Base-by-base conservation (phyloP, 1,284 basidiomycete species). In the Trichosporon asahii region DNA sequence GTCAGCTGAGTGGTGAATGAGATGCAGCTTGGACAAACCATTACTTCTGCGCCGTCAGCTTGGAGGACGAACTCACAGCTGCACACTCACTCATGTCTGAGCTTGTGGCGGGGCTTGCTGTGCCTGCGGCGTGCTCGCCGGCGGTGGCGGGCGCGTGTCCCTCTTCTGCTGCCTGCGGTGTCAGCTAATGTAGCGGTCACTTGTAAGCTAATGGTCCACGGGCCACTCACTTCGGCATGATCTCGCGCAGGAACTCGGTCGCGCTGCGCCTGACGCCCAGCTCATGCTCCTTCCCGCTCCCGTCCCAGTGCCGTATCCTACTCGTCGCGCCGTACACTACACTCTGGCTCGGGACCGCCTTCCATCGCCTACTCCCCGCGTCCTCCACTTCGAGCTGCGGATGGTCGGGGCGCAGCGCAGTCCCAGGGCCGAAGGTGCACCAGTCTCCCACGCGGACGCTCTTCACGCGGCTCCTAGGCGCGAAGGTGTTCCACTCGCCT, bases 191-290 rank as follows among this genome's bases (percentile, higher is more conserved):
- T n/a, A 2, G 4, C 23, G 6, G 2, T 25, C 8, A 2, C 4
- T 7, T 9, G 5, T 27, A 4, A 55, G 53, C 9, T 18, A n/a
- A n/a, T n/a, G 4, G 3, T 25, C 18, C 8, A 3, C 11, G 18
- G 53, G 29, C 55, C 12, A 73, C 80, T 70, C 64, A 94, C 85
- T 94, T 95, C 66, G 93, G 93, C 64, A 95, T 78, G 88, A 94
- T 92, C 78, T 97, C 94, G 61, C 90, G 85, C 61, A 98, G 85
- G 82, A 96, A 98, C 74, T 95, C 93, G 3, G 90, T 88, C 77
- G 98, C 94, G 80, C 97, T 98, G 46, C 88, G 85, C 69, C 94
- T 86, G 68, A 97, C 81, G 76, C 93, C 93, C 49, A 87, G 87
- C 78, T 94, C 94, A 79, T 95, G 93, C 0, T 90, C 86, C 74